phyloP scores from a whole-genome alignment of 2,329 filamentous ascomycete genomes.

The Aquanectria penicillioides region DNA sequence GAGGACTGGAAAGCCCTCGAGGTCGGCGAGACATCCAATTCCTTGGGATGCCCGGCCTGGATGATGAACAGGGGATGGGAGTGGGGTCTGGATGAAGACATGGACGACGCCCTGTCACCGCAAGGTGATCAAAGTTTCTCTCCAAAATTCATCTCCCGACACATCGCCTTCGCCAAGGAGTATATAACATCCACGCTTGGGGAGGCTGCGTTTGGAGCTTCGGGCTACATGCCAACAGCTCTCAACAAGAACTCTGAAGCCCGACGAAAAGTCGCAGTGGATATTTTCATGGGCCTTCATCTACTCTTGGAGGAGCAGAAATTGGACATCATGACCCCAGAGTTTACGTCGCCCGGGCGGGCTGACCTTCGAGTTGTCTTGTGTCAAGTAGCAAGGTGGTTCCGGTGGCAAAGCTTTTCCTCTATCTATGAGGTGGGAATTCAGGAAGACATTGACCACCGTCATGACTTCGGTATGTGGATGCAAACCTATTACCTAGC shows the following conservation, averaged over 20 bases:
- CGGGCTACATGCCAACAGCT: constrained; percentile 74
- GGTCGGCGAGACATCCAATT: constrained; percentile 57
- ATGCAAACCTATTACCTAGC: neutral
- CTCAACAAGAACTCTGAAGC: constrained; percentile 61
- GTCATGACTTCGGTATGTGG: constrained; percentile 52
- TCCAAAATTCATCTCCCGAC: constrained; percentile 58
- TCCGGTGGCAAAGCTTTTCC: constrained; percentile 71
- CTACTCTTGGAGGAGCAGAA: constrained; percentile 91
- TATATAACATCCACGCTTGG: constrained; percentile 72
- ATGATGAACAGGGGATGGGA: constrained; percentile 74
- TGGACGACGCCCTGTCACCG: constrained; percentile 41
- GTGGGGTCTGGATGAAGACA: constrained; percentile 73
- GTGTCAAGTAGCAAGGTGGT: constrained; percentile 83
- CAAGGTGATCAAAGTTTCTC: constrained; percentile 37
- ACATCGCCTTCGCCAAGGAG: constrained; percentile 69
- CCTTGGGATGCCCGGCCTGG: constrained; percentile 64
- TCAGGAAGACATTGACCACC: constrained; percentile 56
- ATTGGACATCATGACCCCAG: constrained; percentile 69
- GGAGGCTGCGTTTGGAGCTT: constrained; percentile 59
- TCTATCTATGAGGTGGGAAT: constrained; percentile 63
- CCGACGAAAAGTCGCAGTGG: constrained; percentile 69
- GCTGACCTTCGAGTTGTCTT: constrained; percentile 75
- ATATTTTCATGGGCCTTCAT: constrained; percentile 81
- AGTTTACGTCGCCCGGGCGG: constrained; percentile 55
- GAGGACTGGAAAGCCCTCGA: constrained; percentile 62